A percentile compares a stretch with the other conserved stretches of the same genome.
Conservation (phyloP, 306 rosid genomes). For the Acacia melanoxylon region DNA sequence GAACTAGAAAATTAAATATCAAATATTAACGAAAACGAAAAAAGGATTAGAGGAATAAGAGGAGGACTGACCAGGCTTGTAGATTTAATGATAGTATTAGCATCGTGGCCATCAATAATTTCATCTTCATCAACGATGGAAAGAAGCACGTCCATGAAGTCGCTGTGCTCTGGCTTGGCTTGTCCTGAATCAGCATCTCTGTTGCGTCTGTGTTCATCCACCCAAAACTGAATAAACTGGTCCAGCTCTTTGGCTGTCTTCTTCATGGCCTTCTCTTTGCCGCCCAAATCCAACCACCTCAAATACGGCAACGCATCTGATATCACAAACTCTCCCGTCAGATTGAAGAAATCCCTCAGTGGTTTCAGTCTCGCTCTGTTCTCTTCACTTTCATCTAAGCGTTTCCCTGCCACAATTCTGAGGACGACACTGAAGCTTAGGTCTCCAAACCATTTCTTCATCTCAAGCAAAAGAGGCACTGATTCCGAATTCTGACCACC, state of each 20-base stretch:
- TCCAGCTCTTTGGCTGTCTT: slow-evolving; percentile 32
- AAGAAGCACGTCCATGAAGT: slow-evolving; percentile 44
- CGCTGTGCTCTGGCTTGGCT: not conserved
- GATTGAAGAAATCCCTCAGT: not conserved
- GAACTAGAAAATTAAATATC: not conserved
- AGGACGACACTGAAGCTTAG: slow-evolving; percentile 13
- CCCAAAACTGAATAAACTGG: slow-evolving; percentile 1
- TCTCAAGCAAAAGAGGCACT: not conserved
- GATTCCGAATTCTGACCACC: not conserved
- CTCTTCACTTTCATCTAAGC: slow-evolving; percentile 19
- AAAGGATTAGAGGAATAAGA: not conserved
- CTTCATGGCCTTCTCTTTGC: slow-evolving; percentile 40
- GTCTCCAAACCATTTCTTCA: slow-evolving; percentile 43
- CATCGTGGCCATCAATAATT: not conserved
- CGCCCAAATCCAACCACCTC: slow-evolving; percentile 54
- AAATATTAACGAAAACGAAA: not conserved
- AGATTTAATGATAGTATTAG: slow-evolving; percentile 32
- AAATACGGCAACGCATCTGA: slow-evolving; percentile 38
- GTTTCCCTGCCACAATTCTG: slow-evolving; percentile 30
- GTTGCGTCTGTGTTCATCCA: slow-evolving; percentile 37
- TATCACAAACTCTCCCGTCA: not conserved
- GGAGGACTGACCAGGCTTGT: slow-evolving; percentile 12
- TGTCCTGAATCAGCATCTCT: not conserved
- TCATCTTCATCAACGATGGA: not conserved
- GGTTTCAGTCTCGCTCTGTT: slow-evolving; percentile 7